Percentiles rank a stretch among this genome's conserved stretches.
Evolutionary conservation across 179 eudicot species (phyloP).

Genomic region (Silene vulgaris): DNA sequence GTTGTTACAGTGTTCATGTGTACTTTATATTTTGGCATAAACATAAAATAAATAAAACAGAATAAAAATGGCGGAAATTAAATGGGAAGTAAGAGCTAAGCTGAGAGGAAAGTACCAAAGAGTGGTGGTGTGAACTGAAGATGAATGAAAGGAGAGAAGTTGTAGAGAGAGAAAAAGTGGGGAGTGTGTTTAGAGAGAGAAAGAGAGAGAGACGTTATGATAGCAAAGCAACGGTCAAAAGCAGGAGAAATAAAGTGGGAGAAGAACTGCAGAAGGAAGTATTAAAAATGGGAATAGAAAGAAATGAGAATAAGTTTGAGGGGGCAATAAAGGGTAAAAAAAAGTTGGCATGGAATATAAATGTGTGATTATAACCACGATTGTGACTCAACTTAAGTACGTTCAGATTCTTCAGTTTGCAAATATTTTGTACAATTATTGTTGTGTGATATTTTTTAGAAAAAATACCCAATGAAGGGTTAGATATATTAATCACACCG

Average conservation of each 20-base stretch:
- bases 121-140: slow-evolving; percentile 14
- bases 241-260: slow-evolving; percentile 18
- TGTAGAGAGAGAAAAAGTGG: slow-evolving; percentile 22
- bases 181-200: slow-evolving; percentile 25
- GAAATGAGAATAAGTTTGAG: not conserved
- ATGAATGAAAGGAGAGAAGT: not conserved
- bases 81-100: slow-evolving; percentile 6
- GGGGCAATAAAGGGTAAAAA: slow-evolving; percentile 22
- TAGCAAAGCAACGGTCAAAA: slow-evolving; percentile 46
- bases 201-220: slow-evolving; percentile 38
- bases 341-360: slow-evolving; percentile 20
- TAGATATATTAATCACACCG: too few relatives aligned
- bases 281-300: not conserved
- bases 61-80: not conserved
- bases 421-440: too few relatives aligned
- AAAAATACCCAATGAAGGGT: too few relatives aligned
- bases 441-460: too few relatives aligned
- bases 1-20: not conserved
- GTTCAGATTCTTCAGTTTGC: too few relatives aligned
- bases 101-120: slow-evolving; percentile 10
- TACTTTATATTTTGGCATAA: not conserved
- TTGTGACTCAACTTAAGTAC: slow-evolving; percentile 11
- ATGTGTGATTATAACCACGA: slow-evolving; percentile 21
- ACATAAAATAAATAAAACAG: not conserved
- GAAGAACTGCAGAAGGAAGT: not conserved